phyloP scores from a whole-genome alignment of 2,329 filamentous ascomycete species.

The Colletotrichum sp. region DNA sequence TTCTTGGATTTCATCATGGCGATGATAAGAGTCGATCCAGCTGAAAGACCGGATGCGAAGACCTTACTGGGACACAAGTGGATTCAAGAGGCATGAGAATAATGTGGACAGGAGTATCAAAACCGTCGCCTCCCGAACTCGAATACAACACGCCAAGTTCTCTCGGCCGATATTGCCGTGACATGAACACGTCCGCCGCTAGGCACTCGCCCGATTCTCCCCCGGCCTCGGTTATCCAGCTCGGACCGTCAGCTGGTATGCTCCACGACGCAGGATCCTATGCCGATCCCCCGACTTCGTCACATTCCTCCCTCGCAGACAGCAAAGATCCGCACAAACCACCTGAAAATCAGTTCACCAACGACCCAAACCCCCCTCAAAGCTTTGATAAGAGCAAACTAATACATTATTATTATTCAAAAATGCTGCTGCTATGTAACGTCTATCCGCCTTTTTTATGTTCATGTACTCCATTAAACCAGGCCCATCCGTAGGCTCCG shows the following conservation, averaged over 20 bases:
- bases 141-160: background rate
- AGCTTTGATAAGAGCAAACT: background rate
- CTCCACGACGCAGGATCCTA: background rate
- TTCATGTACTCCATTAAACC: background rate
- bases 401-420: background rate
- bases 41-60: background rate
- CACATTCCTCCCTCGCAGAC: background rate
- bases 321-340: background rate
- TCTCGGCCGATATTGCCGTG: background rate
- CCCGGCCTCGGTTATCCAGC: background rate
- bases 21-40: background rate
- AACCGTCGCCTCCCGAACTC: accelerated
- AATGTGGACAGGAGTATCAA: background rate
- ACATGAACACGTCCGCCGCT: background rate
- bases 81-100: background rate
- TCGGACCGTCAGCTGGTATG: background rate
- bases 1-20: background rate
- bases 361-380: background rate
- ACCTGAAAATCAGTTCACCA: background rate
- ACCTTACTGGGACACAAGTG: background rate
- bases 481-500: background rate
- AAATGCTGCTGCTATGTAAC: background rate
- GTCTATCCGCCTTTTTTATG: background rate
- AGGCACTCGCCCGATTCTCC: background rate
- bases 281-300: background rate